A percentile compares a stretch with the other conserved stretches of the same genome.
Conservation (phyloP, 1,284 basidiomycete species). For the Polyporus tsugae region DNA sequence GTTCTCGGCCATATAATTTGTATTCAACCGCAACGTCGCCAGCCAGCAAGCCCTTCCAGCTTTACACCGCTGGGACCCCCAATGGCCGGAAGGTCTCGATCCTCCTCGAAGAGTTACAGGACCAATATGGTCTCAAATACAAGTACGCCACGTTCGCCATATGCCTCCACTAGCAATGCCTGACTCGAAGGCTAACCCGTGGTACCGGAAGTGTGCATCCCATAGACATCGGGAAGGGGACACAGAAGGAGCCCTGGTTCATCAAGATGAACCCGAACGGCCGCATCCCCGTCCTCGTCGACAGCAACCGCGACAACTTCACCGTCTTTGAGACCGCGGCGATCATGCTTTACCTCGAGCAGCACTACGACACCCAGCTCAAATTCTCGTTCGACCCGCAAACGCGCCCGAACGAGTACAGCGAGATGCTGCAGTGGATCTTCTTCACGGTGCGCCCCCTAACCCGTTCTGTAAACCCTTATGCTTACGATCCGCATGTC, state of each 20-base stretch:
- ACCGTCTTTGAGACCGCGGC: conserved; percentile 62
- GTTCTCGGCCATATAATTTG: background rate
- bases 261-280: conserved; percentile 67
- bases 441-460: conserved; percentile 66
- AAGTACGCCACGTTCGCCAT: conserved; percentile 31
- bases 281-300: conserved; percentile 58
- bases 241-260: conserved; percentile 62
- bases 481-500: background rate
- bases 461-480: background rate
- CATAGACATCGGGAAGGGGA: conserved; percentile 48
- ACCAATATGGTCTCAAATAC: conserved; percentile 37
- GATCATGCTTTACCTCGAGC: conserved; percentile 61
- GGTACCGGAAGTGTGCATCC: conserved; percentile 41
- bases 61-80: conserved; percentile 73
- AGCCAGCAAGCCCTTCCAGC: conserved; percentile 55
- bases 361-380: conserved; percentile 54
- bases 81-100: conserved; percentile 65
- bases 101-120: conserved; percentile 40
- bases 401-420: conserved; percentile 48
- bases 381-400: conserved; percentile 55
- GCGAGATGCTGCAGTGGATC: conserved; percentile 79
- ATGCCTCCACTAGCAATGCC: background rate
- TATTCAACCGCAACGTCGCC: conserved; percentile 32
- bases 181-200: background rate
- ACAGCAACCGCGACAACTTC: conserved; percentile 47